Evolutionary conservation across 345 rosid genomes (phyloP).

Genomic region (Chamaenerion angustifolium): DNA sequence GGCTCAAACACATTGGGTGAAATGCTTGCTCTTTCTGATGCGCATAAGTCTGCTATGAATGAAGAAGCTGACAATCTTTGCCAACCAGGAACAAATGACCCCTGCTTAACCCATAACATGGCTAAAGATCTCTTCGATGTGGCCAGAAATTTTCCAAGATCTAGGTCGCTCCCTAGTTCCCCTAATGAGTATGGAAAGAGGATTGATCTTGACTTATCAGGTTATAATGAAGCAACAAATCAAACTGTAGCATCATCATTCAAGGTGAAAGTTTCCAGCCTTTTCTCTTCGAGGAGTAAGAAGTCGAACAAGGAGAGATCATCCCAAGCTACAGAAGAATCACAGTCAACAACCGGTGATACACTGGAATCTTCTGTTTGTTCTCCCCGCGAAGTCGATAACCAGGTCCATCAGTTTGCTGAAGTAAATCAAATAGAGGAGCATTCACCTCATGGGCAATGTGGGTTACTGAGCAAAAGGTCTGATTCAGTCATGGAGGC

Average conservation of each 20-base stretch:
- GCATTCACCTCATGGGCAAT: conserved; percentile 20
- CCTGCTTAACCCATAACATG: conserved; percentile 27
- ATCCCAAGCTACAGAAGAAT: conserved; percentile 16
- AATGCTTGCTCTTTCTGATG: conserved; percentile 80
- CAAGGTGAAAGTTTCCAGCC: conserved; percentile 44
- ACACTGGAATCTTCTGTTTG: conserved; percentile 16
- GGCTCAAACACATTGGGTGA: conserved; percentile 83
- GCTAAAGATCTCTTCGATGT: conserved; percentile 28
- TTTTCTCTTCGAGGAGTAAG: conserved; percentile 47
- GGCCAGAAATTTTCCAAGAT: conserved; percentile 47
- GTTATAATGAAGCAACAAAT: conserved; percentile 28
- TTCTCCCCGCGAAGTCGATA: conserved; percentile 13
- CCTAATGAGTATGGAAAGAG: conserved; percentile 27
- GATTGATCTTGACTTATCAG: conserved; percentile 29
- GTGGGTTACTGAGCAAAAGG: conserved; percentile 18
- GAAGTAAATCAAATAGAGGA: conserved; percentile 21
- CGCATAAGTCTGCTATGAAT: conserved; percentile 19
- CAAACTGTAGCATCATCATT: conserved; percentile 43
- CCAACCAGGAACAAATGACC: conserved; percentile 37
- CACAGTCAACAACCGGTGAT: conserved; percentile 13
- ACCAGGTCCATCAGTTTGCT: conserved; percentile 15
- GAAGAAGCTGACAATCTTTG: conserved; percentile 23
- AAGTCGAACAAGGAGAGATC: conserved; percentile 24
- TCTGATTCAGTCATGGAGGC: conserved; percentile 11
- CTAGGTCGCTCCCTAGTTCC: conserved; percentile 65